Conservation (phyloP, 2,329 filamentous ascomycete genomes). For the Tolypocladium amazonense region DNA sequence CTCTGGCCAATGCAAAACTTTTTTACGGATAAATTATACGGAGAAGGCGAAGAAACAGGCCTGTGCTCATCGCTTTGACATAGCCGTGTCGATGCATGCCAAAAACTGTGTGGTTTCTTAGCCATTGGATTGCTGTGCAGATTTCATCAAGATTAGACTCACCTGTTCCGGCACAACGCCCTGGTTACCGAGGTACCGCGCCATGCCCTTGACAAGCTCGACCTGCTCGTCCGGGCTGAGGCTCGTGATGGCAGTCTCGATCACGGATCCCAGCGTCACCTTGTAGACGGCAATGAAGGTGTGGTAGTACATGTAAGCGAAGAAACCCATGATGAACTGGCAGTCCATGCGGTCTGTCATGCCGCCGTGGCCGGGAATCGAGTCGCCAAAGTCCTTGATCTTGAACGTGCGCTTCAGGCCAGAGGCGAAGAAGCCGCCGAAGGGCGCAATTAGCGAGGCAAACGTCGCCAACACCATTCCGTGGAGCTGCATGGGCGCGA, state of each 20-base stretch:
- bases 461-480: conserved; percentile 85
- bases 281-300: conserved; percentile 90
- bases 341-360: conserved; percentile 99
- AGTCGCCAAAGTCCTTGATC: conserved; percentile 99
- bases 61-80: background rate
- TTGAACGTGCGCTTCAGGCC: conserved; percentile 98
- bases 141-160: background rate
- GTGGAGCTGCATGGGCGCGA: conserved; percentile 88
- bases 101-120: conserved; percentile 6
- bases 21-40: background rate
- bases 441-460: conserved; percentile 91
- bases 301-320: conserved; percentile 97
- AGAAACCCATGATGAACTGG: conserved; percentile 99
- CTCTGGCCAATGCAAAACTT: background rate
- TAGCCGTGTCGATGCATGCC: conserved; percentile 10
- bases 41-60: background rate
- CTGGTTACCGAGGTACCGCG: conserved; percentile 55
- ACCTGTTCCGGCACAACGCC: conserved; percentile 29
- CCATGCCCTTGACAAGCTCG: conserved; percentile 59
- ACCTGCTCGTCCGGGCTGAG: conserved; percentile 80
- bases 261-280: conserved; percentile 72
- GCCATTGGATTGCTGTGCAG: background rate
- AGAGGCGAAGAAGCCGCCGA: conserved; percentile 96
- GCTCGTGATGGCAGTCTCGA: conserved; percentile 88
- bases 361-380: conserved; percentile 92